Percentiles rank a stretch among this genome's conserved stretches.
Evolutionary conservation across 2,329 filamentous ascomycete species (phyloP).

Genomic region (Plectosphaerella sp.): DNA sequence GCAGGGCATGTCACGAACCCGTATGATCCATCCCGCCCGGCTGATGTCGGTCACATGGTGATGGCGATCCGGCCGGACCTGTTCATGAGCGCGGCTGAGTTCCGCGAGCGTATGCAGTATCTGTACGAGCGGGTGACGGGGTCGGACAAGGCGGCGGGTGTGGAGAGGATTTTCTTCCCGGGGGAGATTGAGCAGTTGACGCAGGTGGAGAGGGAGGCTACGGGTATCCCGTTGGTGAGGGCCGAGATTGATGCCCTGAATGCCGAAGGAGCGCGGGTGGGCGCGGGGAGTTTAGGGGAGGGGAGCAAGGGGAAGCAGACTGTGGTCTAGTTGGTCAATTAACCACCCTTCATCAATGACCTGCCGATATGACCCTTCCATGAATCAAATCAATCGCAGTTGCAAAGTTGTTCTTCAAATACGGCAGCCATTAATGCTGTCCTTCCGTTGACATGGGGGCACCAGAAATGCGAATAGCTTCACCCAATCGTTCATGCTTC

Average conservation of each 20-base stretch:
- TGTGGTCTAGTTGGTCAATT: too few relatives aligned
- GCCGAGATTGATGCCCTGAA: conserved; percentile 54
- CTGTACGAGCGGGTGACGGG: conserved; percentile 50
- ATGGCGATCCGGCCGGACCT: conserved; percentile 70
- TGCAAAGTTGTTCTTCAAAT: too few relatives aligned
- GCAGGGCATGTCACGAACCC: conserved; percentile 73
- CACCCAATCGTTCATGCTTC: too few relatives aligned
- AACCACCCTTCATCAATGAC: too few relatives aligned
- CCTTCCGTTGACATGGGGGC: too few relatives aligned
- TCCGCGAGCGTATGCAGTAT: conserved; percentile 56
- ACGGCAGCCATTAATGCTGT: too few relatives aligned
- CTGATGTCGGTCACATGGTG: conserved; percentile 72
- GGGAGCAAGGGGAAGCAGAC: neutral
- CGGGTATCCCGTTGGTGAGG: conserved; percentile 55
- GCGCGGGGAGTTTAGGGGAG: conserved; percentile 17
- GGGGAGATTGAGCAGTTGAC: conserved; percentile 58
- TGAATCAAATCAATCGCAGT: too few relatives aligned
- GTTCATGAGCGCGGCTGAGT: conserved; percentile 67
- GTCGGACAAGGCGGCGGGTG: conserved; percentile 48
- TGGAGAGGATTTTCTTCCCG: conserved; percentile 57
- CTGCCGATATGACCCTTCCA: too few relatives aligned
- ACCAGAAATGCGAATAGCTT: too few relatives aligned
- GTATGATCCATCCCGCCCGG: conserved; percentile 65
- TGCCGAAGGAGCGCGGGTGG: conserved; percentile 43
- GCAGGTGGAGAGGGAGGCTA: conserved; percentile 44